Evolutionary conservation across 805 yeast genomes (phyloP).

Genomic region (Spathaspora passalidarum): DNA sequence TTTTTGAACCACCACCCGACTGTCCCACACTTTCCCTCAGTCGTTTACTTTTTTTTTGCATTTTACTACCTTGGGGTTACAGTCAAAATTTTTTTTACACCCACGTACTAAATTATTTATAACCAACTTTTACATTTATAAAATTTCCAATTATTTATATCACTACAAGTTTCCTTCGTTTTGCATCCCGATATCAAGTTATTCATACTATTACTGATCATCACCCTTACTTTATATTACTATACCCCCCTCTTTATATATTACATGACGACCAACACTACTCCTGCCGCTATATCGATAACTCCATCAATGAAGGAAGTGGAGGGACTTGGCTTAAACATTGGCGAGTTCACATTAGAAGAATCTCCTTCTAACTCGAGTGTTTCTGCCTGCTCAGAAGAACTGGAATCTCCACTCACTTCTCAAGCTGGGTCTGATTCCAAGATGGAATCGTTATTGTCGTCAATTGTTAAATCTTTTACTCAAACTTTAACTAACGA

Average conservation of each 20-base stretch:
- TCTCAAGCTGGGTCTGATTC: neutral
- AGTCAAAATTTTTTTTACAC: neutral
- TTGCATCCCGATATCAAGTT: neutral
- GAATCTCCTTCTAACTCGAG: conserved; percentile 2
- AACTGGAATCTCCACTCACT: neutral
- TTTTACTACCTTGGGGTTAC: conserved; percentile 1
- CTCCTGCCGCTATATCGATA: neutral
- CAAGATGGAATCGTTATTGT: neutral
- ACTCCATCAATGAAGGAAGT: neutral
- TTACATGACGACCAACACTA: neutral
- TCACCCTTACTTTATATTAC: neutral
- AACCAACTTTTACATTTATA: neutral
- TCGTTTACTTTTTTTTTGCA: neutral
- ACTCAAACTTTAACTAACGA: conserved; percentile 4
- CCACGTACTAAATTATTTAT: neutral
- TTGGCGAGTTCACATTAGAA: conserved; percentile 1
- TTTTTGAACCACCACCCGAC: neutral
- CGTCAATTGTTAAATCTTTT: conserved; percentile 3
- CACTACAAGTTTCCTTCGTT: neutral
- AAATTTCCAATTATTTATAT: neutral
- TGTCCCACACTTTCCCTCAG: neutral
- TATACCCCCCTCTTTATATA: neutral
- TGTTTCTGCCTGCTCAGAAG: neutral
- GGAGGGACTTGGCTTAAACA: neutral
- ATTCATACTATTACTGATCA: neutral